These are phyloP conservation scores for Pleurotus ostreatus DNA, from an alignment of 768 basidiomycete genomes.

Conservation along the genomic window DNA sequence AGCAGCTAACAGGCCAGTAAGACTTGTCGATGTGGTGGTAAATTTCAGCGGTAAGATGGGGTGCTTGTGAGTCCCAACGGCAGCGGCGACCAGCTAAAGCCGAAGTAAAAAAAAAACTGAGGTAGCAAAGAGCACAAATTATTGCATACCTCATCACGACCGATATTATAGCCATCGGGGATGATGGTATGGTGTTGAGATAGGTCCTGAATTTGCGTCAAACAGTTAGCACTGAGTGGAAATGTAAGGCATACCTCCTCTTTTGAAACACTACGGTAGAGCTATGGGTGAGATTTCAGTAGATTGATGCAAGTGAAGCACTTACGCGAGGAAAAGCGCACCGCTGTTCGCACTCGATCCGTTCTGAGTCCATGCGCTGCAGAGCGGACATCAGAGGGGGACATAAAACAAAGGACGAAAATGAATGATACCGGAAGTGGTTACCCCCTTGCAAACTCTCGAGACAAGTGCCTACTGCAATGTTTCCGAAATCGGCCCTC, in stretches of 20 bases:
- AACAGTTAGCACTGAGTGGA: background rate
- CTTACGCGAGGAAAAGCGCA: constrained; percentile 61
- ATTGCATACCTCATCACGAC: constrained; percentile 24
- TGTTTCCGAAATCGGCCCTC: constrained; percentile 71
- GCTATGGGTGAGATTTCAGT: too few species aligned
- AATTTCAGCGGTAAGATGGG: constrained; percentile 42
- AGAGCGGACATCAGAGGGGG: constrained; percentile 17
- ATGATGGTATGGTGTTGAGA: constrained; percentile 35
- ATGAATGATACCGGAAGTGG: constrained; percentile 49
- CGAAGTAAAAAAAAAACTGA: background rate
- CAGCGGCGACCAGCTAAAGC: constrained; percentile 12
- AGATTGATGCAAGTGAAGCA: constrained; percentile 1
- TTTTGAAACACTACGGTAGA: constrained; percentile 35
- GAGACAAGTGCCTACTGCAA: constrained; percentile 61
- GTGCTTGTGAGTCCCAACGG: constrained; percentile 25
- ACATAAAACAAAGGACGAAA: constrained; percentile 16
- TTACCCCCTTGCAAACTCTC: constrained; percentile 79
- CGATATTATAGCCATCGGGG: constrained; percentile 47
- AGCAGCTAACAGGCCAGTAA: constrained; percentile 51
- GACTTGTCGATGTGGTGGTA: constrained; percentile 35
- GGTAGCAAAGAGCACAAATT: background rate
- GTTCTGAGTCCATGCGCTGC: constrained; percentile 55
- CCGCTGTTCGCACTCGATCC: constrained; percentile 40
- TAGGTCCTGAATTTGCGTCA: constrained; percentile 20
- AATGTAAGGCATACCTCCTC: constrained; percentile 25